phyloP scores from a whole-genome alignment of 768 basidiomycete species.

The Termitomyces sp. region DNA sequence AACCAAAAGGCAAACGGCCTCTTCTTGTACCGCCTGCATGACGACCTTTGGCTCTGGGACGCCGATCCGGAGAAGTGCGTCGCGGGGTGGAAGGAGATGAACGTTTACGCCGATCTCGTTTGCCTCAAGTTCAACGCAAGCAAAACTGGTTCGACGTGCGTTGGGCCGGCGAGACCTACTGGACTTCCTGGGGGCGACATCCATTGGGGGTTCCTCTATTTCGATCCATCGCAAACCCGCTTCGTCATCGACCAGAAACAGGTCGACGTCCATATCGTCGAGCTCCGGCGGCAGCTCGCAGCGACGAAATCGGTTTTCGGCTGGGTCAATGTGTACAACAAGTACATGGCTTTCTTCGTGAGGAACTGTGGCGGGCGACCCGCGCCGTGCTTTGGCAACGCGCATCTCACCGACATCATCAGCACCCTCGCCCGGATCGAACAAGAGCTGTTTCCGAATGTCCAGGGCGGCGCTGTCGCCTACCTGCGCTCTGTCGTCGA shows the following conservation, averaged over 20 bases:
- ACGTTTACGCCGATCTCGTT: slow-evolving; percentile 31
- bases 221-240: slow-evolving; percentile 4
- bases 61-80: slow-evolving; percentile 25
- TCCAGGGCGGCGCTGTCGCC: slow-evolving; percentile 15
- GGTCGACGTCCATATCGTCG: slow-evolving; percentile 23
- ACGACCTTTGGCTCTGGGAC: slow-evolving; percentile 42
- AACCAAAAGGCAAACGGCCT: slow-evolving; percentile 36
- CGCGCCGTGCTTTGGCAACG: slow-evolving; percentile 17
- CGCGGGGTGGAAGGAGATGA: slow-evolving; percentile 36
- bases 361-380: slow-evolving; percentile 26
- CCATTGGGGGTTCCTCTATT: slow-evolving; percentile 17
- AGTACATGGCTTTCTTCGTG: slow-evolving; percentile 25
- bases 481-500: slow-evolving; percentile 20
- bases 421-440: slow-evolving; percentile 22
- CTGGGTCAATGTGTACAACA: slow-evolving; percentile 27
- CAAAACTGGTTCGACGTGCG: slow-evolving; percentile 36
- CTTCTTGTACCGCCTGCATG: slow-evolving; percentile 39
- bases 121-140: slow-evolving; percentile 35
- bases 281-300: slow-evolving; percentile 25
- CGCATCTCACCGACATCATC: slow-evolving; percentile 16
- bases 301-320: slow-evolving; percentile 27
- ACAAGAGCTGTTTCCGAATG: slow-evolving; percentile 19
- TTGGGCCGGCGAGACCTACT: slow-evolving; percentile 17
- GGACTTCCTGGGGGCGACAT: slow-evolving; percentile 16
- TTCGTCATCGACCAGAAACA: slow-evolving; percentile 21